Conservation (phyloP, 768 basidiomycete species). For the Pulveroboletus ravenelii region DNA sequence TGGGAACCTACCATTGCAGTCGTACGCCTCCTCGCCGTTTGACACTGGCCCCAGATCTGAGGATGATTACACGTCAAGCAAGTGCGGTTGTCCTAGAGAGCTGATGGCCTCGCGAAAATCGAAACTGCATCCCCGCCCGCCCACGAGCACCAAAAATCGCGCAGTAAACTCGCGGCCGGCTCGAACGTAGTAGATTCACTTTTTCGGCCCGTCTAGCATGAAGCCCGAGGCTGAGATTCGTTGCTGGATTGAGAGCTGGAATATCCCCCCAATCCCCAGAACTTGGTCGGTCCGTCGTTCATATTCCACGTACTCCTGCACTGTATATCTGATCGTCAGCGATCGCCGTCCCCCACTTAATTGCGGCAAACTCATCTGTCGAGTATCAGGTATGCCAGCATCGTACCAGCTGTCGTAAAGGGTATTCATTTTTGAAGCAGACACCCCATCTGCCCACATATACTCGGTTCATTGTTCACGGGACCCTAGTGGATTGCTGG, state of each 20-base stretch:
- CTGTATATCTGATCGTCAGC: slow-evolving; percentile 2
- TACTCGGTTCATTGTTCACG: not conserved
- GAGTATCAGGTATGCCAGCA: not conserved
- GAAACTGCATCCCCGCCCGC: not conserved
- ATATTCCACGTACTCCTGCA: not conserved
- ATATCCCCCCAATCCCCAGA: too few relatives aligned
- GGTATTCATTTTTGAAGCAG: not conserved
- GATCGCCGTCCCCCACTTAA: not conserved
- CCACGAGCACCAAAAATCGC: not conserved
- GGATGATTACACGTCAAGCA: not conserved
- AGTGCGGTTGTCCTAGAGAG: not conserved
- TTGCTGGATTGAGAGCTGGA: too few relatives aligned
- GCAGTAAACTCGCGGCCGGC: not conserved
- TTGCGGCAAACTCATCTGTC: too few relatives aligned
- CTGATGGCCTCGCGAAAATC: not conserved
- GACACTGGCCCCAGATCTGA: not conserved
- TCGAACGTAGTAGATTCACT: not conserved
- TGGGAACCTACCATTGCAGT: not conserved
- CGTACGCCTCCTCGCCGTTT: not conserved
- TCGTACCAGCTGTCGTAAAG: not conserved
- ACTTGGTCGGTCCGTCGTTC: not conserved
- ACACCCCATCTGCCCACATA: not conserved
- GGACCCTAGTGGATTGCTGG: not conserved
- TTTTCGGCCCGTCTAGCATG: too few relatives aligned
- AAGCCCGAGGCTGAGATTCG: too few relatives aligned